phyloP scores from a whole-genome alignment of 2,329 filamentous ascomycete genomes.

The Scedosporium apiospermum region DNA sequence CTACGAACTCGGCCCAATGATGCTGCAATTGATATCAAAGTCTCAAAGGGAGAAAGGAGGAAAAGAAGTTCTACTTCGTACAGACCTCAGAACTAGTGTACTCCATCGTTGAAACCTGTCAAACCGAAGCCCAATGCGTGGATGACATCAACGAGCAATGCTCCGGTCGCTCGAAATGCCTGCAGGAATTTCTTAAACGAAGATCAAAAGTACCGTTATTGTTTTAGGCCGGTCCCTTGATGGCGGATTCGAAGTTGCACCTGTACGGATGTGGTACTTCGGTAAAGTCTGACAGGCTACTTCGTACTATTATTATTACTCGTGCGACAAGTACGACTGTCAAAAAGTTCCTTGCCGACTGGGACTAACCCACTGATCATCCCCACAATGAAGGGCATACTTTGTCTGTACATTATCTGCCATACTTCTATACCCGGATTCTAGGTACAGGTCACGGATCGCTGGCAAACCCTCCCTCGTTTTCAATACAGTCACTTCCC shows the following conservation, averaged over 20 bases:
- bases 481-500: not conserved
- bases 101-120: too few relatives aligned
- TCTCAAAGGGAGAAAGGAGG: too few relatives aligned
- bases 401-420: not conserved
- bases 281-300: not conserved
- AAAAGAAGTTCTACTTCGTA: too few relatives aligned
- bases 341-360: conserved; percentile 6
- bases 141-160: too few relatives aligned
- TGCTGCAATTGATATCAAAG: too few relatives aligned
- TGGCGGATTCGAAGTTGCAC: not conserved
- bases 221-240: not conserved
- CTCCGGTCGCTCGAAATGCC: not conserved
- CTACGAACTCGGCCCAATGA: too few relatives aligned
- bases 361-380: not conserved
- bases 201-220: not conserved
- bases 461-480: not conserved
- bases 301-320: too few relatives aligned
- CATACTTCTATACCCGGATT: not conserved
- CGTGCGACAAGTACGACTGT: not conserved
- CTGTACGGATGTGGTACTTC: not conserved
- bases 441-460: not conserved
- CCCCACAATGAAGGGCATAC: not conserved
- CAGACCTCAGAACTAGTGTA: too few relatives aligned
- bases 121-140: too few relatives aligned
- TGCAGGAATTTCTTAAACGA: not conserved